phyloP scores from a whole-genome alignment of 1,284 basidiomycete species.

The Puccinia polysora region DNA sequence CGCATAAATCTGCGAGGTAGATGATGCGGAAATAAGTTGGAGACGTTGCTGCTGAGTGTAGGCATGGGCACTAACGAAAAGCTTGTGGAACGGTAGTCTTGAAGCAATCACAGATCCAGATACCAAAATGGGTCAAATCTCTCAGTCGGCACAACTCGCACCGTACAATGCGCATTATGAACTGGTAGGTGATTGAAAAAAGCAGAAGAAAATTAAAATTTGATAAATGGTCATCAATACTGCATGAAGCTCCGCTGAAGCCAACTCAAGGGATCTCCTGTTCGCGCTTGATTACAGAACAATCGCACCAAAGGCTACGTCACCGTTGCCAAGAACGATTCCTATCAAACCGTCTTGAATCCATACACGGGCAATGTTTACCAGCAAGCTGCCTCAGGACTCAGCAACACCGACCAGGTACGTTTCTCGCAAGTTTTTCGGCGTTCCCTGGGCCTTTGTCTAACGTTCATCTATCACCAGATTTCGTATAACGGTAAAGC shows the following conservation, averaged over 20 bases:
- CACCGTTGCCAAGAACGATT: slow-evolving; percentile 32
- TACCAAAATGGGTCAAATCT: slow-evolving; percentile 49
- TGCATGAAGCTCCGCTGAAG: slow-evolving; percentile 6
- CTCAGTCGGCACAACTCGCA: slow-evolving; percentile 53
- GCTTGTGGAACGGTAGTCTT: too few species aligned
- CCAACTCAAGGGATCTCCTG: slow-evolving; percentile 49
- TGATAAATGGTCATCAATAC: too few species aligned
- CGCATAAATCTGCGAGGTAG: too few species aligned
- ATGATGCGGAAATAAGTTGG: too few species aligned
- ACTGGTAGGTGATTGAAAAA: slow-evolving; percentile 48
- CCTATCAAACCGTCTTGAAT: slow-evolving; percentile 47
- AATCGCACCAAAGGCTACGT: slow-evolving; percentile 44
- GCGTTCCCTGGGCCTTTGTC: slow-evolving; percentile 28
- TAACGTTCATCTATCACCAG: neutral
- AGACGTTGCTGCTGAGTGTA: too few species aligned
- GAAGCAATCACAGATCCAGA: slow-evolving; percentile 48
- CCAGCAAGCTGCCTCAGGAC: slow-evolving; percentile 51
- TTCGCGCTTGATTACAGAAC: neutral
- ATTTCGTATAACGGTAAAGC: slow-evolving; percentile 55
- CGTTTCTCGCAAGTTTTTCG: slow-evolving; percentile 13
- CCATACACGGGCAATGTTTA: slow-evolving; percentile 50
- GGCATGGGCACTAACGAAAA: too few species aligned
- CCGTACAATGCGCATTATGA: slow-evolving; percentile 52
- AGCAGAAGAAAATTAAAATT: too few species aligned
- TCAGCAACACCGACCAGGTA: slow-evolving; percentile 48